A percentile compares a stretch with the other conserved stretches of the same genome.
phyloP scores from a whole-genome alignment of 495 filamentous ascomycete genomes.

The Staphylotrichum longicolle region DNA sequence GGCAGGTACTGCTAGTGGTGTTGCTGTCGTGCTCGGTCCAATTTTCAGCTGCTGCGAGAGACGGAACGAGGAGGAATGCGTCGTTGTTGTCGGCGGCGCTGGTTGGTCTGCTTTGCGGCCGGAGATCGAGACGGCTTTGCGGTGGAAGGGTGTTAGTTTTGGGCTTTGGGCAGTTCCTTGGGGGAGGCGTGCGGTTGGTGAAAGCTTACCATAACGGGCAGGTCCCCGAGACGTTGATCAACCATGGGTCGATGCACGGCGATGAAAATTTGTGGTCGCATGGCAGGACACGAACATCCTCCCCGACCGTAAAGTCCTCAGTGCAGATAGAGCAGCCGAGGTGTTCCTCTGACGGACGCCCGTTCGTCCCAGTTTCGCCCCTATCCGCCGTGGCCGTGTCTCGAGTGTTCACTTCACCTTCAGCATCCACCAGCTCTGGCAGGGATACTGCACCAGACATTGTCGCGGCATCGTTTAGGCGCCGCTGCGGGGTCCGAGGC shows the following conservation, averaged over 20 bases:
- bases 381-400: constrained; percentile 16
- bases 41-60: constrained; percentile 30
- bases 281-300: constrained; percentile 88
- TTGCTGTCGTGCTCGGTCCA: constrained; percentile 29
- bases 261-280: constrained; percentile 94
- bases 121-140: constrained; percentile 48
- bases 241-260: constrained; percentile 93
- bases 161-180: background rate
- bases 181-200: too few species aligned
- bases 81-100: background rate
- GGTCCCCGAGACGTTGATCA: constrained; percentile 92
- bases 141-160: constrained; percentile 12
- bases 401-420: background rate
- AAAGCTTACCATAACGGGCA: constrained; percentile 80
- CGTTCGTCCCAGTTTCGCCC: background rate
- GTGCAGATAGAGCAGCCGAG: constrained; percentile 86
- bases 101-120: constrained; percentile 36
- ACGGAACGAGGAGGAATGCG: constrained; percentile 26
- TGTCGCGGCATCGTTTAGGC: constrained; percentile 12
- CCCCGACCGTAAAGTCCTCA: constrained; percentile 86
- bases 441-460: constrained; percentile 18
- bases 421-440: constrained; percentile 17
- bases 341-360: constrained; percentile 35
- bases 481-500: constrained; percentile 26
- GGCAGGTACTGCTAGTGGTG: constrained; percentile 16